Evolutionary conservation across 345 rosid species (phyloP).

Genomic region (Populus deltoides): DNA sequence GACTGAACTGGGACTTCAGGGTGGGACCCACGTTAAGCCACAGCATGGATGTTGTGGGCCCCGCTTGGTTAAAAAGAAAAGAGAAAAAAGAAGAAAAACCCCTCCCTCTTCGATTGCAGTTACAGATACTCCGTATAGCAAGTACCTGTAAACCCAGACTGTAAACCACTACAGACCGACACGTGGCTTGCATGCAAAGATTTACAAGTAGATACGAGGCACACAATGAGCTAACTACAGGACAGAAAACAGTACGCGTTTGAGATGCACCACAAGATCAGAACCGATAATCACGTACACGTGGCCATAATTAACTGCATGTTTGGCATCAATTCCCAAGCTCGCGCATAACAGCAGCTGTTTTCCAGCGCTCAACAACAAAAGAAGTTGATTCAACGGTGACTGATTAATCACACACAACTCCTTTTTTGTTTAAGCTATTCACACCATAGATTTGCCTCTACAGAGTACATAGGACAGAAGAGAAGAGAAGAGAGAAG

Average conservation of each 20-base stretch:
- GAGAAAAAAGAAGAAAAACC: background rate
- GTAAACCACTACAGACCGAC: background rate
- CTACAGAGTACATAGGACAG: background rate
- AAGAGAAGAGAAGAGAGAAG: background rate
- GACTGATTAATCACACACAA: background rate
- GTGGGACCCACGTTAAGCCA: background rate
- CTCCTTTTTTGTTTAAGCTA: background rate
- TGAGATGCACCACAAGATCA: background rate
- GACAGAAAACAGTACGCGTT: background rate
- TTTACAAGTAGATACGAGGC: background rate
- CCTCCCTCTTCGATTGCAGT: too few species aligned
- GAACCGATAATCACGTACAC: background rate
- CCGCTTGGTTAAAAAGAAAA: background rate
- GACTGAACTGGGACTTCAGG: background rate
- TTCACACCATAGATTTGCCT: background rate
- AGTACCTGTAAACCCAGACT: background rate
- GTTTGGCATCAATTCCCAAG: background rate
- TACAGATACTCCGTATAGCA: background rate
- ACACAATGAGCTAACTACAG: background rate
- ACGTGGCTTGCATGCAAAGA: constrained; percentile 13
- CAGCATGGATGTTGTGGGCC: background rate
- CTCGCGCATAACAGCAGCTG: background rate
- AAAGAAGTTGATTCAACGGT: background rate
- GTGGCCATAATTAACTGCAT: background rate
- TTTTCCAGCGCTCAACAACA: background rate